Evolutionary conservation across 345 rosid genomes (phyloP).

Genomic region (Eutrema heterophyllum): DNA sequence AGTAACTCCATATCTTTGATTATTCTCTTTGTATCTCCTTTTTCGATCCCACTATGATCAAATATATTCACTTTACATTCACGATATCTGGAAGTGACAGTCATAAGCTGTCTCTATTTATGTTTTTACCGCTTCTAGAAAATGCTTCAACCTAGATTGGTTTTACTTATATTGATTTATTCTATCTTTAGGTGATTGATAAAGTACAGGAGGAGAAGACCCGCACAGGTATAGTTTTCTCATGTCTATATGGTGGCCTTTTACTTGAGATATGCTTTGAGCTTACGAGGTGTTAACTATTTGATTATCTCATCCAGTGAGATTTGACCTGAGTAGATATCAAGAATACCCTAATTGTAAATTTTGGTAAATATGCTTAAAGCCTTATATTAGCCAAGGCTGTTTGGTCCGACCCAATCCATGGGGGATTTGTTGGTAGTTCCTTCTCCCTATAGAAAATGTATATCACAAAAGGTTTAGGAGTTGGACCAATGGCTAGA

Average conservation of each 20-base stretch:
- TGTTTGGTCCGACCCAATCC: no score
- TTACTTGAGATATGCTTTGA: not conserved
- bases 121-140: not conserved
- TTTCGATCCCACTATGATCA: not conserved
- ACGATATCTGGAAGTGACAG: not conserved
- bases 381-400: not conserved
- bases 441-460: no score
- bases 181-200: constrained; percentile 29
- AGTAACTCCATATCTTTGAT: not conserved
- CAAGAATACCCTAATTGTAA: no score
- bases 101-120: not conserved
- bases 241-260: not conserved
- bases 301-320: no score
- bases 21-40: not conserved
- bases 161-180: not conserved
- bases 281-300: not conserved
- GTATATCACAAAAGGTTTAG: no score
- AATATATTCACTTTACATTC: not conserved
- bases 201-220: constrained; percentile 35
- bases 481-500: not conserved
- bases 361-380: not conserved
- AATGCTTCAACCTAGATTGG: not conserved
- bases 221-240: constrained; percentile 27
- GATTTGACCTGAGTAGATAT: no score
- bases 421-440: no score